Evolutionary conservation across 2,329 filamentous ascomycete species (phyloP).

Genomic region (Pseudogymnoascus sp.): DNA sequence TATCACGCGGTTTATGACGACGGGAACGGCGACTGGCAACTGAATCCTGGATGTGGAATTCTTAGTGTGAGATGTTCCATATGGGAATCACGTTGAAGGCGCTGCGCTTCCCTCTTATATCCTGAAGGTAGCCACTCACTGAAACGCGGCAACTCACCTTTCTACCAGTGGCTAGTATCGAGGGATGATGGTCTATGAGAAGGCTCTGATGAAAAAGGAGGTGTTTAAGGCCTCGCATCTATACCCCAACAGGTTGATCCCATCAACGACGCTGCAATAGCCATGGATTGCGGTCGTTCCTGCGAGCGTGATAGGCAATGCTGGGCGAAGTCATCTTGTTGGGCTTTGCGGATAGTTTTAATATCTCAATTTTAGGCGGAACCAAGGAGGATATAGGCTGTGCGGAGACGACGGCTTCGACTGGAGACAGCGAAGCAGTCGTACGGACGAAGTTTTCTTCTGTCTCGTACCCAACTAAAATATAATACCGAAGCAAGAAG

Average conservation of each 20-base stretch:
- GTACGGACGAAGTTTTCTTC: background rate
- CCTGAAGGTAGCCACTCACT: background rate
- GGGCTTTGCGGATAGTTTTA: background rate
- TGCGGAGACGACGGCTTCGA: background rate
- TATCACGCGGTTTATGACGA: constrained; percentile 4
- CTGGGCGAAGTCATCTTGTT: background rate
- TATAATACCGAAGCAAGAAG: background rate
- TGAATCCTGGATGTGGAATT: background rate
- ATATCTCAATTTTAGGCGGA: background rate
- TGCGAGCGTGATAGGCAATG: background rate
- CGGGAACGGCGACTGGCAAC: background rate
- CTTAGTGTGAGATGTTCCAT: background rate
- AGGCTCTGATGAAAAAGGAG: background rate
- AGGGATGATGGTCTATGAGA: background rate
- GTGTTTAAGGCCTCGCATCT: background rate
- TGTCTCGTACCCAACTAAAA: background rate
- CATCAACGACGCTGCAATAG: background rate
- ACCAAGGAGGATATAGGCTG: background rate
- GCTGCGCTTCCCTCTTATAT: background rate
- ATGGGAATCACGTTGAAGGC: background rate
- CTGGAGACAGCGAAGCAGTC: background rate
- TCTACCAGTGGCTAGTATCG: background rate
- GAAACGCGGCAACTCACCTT: background rate
- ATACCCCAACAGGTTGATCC: background rate
- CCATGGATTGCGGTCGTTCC: background rate